Evolutionary conservation across 2,329 filamentous ascomycete genomes (phyloP), one percentile per base, ranked within the genome.

Genomic region (Tolypocladium album): DNA sequence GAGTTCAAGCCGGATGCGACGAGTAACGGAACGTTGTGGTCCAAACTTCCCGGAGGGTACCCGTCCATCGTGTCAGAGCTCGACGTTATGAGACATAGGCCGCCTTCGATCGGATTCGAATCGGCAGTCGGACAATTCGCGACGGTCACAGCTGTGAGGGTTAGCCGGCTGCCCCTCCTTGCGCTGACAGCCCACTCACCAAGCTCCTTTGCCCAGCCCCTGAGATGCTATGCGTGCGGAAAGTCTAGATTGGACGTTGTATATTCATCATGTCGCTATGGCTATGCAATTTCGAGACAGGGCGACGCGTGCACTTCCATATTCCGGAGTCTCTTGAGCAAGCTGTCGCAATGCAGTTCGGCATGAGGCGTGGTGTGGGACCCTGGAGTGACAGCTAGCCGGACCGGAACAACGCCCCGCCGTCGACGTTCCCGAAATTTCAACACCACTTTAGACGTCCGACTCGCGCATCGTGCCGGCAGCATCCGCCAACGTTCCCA

Each of bases 1-100:
- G 67, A 65, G 70, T 70, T 69, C 75, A 97, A 81, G 15, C 93
- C 94, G 43, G 91, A 91, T 40, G 96, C 82, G 55, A 95, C 79
- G 62, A 97, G 76, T 60, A 96, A 82, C 42, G 93, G 93, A 67
- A 95, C 82, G 75, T 94, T 95, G 75, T 94, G 92, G 71, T 87
- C 85, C 72, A 96, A 80, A 77, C 92, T 96, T 74, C 88, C 88
- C 61, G 77, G 72, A 59, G 89, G 88, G 75, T 91, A 93, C 67
- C 83, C 89, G 74, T 94, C 88, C 90, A 94, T 94, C 63, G 66
- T 70, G 62, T 24, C 60, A 61, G 62, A 61, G 17, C 62, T 61
- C 61, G 64, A 39, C 45, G 55, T 58, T 60, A 61, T 57, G 61
- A 65, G 64, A 66, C 66, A 67, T 68, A 61, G 58, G 61, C 62